Evolutionary conservation across 768 basidiomycete species (phyloP).

Genomic region (Suillus spraguei): DNA sequence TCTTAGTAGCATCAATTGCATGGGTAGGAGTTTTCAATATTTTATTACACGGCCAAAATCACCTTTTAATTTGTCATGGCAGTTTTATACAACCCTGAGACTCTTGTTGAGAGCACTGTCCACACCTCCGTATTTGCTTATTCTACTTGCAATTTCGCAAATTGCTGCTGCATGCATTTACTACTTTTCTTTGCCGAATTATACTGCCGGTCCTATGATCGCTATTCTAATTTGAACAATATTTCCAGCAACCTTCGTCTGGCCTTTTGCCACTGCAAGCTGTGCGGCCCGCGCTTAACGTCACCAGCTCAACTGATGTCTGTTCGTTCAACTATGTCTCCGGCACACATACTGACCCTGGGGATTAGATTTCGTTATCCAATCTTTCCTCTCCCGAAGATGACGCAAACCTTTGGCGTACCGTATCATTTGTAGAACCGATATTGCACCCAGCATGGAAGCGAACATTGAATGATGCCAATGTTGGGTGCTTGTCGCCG

Average conservation of each 20-base stretch:
- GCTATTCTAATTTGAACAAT: slow-evolving; percentile 35
- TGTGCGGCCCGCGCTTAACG: slow-evolving; percentile 46
- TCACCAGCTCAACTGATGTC: slow-evolving; percentile 47
- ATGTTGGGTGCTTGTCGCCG: slow-evolving; percentile 70
- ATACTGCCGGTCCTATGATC: slow-evolving; percentile 18
- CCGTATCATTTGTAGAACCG: slow-evolving; percentile 66
- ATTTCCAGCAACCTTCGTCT: slow-evolving; percentile 40
- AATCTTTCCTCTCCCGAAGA: slow-evolving; percentile 64
- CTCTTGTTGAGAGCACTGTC: slow-evolving; percentile 42
- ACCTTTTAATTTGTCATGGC: slow-evolving; percentile 10
- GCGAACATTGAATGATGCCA: slow-evolving; percentile 45
- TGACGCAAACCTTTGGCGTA: slow-evolving; percentile 60
- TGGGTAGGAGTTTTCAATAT: slow-evolving; percentile 48
- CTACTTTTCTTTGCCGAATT: slow-evolving; percentile 31
- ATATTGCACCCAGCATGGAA: slow-evolving; percentile 53
- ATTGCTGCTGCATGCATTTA: slow-evolving; percentile 39
- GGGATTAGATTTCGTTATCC: slow-evolving; percentile 49
- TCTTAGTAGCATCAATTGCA: slow-evolving; percentile 39
- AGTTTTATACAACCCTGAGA: slow-evolving; percentile 49
- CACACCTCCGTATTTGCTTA: slow-evolving; percentile 56
- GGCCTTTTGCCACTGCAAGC: slow-evolving; percentile 59
- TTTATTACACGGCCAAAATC: slow-evolving; percentile 9
- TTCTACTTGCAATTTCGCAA: slow-evolving; percentile 44
- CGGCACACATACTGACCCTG: slow-evolving; percentile 14
- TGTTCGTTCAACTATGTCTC: slow-evolving; percentile 34